These are phyloP conservation scores for Aspergillus texensis DNA, from an alignment of 2,329 filamentous ascomycete species.

Conservation along the genomic window DNA sequence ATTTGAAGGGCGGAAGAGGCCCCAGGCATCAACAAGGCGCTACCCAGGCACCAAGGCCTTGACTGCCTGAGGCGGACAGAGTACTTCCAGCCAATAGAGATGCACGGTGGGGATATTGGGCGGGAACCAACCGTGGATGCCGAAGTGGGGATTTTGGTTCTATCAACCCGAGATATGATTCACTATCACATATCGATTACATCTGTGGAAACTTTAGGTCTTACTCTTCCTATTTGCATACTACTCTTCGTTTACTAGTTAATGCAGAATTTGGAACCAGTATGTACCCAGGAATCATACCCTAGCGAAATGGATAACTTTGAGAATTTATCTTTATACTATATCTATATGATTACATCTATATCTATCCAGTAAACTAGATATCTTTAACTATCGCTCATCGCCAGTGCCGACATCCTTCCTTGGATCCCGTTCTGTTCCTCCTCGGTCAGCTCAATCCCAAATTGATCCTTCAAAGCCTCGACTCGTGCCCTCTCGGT, in stretches of 20 bases:
- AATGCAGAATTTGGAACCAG: too few species aligned
- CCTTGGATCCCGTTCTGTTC: background rate
- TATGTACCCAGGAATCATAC: too few species aligned
- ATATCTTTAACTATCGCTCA: background rate
- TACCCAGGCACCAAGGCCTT: conserved; percentile 27
- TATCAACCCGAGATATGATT: background rate
- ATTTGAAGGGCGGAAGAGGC: conserved; percentile 22
- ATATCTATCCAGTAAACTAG: background rate
- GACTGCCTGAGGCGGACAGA: conserved; percentile 27
- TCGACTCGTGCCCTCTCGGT: background rate
- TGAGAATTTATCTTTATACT: too few species aligned
- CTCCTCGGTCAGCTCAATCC: background rate
- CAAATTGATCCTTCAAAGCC: background rate
- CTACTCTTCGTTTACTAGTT: too few species aligned
- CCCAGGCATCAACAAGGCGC: conserved; percentile 36
- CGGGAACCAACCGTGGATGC: conserved; percentile 19
- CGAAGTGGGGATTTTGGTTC: background rate
- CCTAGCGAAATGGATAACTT: too few species aligned
- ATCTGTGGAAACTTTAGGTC: too few species aligned
- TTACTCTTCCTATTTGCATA: too few species aligned
- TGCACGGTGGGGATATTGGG: background rate
- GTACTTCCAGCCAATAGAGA: conserved; percentile 16
- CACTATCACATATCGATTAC: background rate
- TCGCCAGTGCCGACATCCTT: background rate
- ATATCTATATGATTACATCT: background rate